Evolutionary conservation across 306 rosid species (phyloP).

Genomic region (Biancaea sappan): DNA sequence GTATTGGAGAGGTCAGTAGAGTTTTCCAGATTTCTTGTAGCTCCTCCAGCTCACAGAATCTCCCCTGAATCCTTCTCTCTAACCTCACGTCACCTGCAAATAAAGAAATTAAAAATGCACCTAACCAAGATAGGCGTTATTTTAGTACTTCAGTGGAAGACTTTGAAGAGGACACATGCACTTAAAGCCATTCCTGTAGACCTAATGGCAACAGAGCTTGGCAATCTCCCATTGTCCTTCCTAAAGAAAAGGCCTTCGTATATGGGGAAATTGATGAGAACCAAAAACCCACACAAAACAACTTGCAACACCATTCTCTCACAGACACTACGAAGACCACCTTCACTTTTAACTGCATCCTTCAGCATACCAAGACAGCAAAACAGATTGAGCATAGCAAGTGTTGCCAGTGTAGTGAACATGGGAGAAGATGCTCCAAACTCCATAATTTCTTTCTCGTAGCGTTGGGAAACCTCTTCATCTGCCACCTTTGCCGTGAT

Average conservation of each 20-base stretch:
- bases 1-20: too few relatives aligned
- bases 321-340: too few relatives aligned
- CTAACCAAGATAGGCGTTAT: too few relatives aligned
- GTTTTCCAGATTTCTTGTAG: too few relatives aligned
- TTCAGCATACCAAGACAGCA: slow-evolving; percentile 52
- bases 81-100: too few relatives aligned
- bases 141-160: too few relatives aligned
- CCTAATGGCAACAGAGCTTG: slow-evolving; percentile 42
- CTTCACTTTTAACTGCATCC: slow-evolving; percentile 36
- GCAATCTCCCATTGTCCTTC: slow-evolving; percentile 64
- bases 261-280: slow-evolving; percentile 65
- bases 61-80: too few relatives aligned
- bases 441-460: slow-evolving; percentile 61
- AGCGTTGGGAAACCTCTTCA: slow-evolving; percentile 54
- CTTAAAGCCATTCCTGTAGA: too few relatives aligned
- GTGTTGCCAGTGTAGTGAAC: slow-evolving; percentile 54
- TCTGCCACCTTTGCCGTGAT: slow-evolving; percentile 61
- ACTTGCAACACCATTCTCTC: slow-evolving; percentile 52
- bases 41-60: too few relatives aligned
- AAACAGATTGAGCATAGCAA: slow-evolving; percentile 55
- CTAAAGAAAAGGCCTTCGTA: too few relatives aligned
- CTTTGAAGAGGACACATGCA: too few relatives aligned
- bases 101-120: too few relatives aligned
- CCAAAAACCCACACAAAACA: slow-evolving; percentile 54
- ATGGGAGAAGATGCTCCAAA: slow-evolving; percentile 66